Percentiles rank a stretch among this genome's conserved stretches.
These are phyloP conservation scores for Aspergillus sparsus DNA, from an alignment of 495 filamentous ascomycete species.

Conservation along the genomic window DNA sequence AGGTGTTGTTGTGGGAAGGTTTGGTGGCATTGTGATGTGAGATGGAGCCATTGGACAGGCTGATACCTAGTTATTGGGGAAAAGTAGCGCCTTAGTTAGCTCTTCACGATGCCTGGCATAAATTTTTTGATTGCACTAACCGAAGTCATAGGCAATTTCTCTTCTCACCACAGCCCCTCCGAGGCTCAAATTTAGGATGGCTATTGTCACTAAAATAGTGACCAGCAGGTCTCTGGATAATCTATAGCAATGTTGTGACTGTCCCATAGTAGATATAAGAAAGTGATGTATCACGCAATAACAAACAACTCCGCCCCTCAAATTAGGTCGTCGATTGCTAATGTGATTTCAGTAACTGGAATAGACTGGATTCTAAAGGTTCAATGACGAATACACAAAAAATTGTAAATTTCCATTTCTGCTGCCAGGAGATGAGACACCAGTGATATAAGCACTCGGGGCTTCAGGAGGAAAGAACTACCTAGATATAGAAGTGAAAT, in stretches of 20 bases:
- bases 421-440: no score
- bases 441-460: not conserved
- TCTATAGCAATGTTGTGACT: not conserved
- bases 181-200: not conserved
- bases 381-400: no score
- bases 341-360: constrained; percentile 2
- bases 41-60: constrained; percentile 6
- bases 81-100: not conserved
- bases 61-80: not conserved
- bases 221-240: not conserved
- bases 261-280: constrained; percentile 12
- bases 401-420: no score
- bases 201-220: not conserved
- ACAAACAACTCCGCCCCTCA: not conserved
- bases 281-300: constrained; percentile 14
- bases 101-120: not conserved
- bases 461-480: not conserved
- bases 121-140: constrained; percentile 4
- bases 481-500: not conserved
- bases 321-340: constrained; percentile 1
- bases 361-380: not conserved
- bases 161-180: constrained; percentile 12
- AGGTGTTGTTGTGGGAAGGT: constrained; percentile 32
- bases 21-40: constrained; percentile 8
- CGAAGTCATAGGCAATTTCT: constrained; percentile 10